Evolutionary conservation across 1,139 yeast species (phyloP).

Genomic region (Blastobotrys malaysiensis): DNA sequence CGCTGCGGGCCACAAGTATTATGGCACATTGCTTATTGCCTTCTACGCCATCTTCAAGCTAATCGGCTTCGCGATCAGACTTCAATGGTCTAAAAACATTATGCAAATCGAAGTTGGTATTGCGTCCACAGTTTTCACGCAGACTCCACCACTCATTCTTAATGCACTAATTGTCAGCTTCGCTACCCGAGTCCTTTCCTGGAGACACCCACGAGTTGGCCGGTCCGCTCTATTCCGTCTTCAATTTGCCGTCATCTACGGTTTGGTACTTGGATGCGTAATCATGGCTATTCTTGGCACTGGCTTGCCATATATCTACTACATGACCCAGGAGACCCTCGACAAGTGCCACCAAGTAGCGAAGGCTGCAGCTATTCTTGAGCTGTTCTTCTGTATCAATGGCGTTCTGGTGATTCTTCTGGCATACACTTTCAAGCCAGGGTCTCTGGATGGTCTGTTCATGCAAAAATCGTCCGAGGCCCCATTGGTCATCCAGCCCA

Average conservation of each 20-base stretch:
- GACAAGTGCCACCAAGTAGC: slow-evolving; percentile 52
- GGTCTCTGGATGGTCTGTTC: slow-evolving; percentile 40
- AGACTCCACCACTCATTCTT: slow-evolving; percentile 42
- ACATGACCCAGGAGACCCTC: slow-evolving; percentile 43
- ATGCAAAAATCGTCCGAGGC: slow-evolving; percentile 25
- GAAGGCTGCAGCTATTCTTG: slow-evolving; percentile 54
- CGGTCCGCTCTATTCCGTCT: slow-evolving; percentile 50
- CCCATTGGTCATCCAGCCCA: slow-evolving; percentile 59
- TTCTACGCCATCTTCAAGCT: slow-evolving; percentile 48
- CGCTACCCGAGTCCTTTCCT: slow-evolving; percentile 73
- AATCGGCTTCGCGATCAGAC: slow-evolving; percentile 57
- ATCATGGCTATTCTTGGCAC: slow-evolving; percentile 67
- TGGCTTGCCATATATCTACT: slow-evolving; percentile 56
- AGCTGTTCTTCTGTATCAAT: slow-evolving; percentile 51
- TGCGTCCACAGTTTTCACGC: slow-evolving; percentile 53
- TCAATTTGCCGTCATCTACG: slow-evolving; percentile 48
- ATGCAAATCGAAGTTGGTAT: slow-evolving; percentile 48
- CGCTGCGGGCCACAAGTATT: slow-evolving; percentile 60
- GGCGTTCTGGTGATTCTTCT: slow-evolving; percentile 46
- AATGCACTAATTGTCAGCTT: slow-evolving; percentile 52
- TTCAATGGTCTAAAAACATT: slow-evolving; percentile 47
- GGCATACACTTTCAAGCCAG: slow-evolving; percentile 55
- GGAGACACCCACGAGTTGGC: slow-evolving; percentile 80
- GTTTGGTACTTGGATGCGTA: slow-evolving; percentile 53
- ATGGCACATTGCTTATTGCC: slow-evolving; percentile 51